Evolutionary conservation across 768 basidiomycete genomes (phyloP), one percentile per base, ranked within the genome.

Genomic region (Leucocoprinus birnbaumii): DNA sequence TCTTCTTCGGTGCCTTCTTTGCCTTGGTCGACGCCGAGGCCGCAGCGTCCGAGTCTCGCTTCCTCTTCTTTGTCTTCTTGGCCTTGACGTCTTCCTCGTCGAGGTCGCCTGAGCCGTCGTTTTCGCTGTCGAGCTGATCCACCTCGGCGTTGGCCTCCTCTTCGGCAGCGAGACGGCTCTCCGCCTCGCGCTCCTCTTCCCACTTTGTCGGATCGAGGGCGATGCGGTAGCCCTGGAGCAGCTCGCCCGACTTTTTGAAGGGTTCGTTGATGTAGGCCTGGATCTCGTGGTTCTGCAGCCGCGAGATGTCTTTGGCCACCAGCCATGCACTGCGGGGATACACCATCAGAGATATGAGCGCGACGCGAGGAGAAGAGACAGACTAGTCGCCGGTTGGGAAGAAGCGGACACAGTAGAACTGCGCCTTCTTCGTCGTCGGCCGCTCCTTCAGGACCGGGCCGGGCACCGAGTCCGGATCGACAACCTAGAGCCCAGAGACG

Each of bases 331-430:
- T 98, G 60, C 7, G 18, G 24, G 60, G 34, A 50, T n/a, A 48
- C 4, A 38, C 11, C 9, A n/a, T 44, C 56, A 52, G 26, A 34
- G 43, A 2, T 24, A 65, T 16, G 27, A 13, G 55, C 45, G 26
- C 26, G 21, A 19, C 10, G 43, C 4, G n/a, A 18, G 34, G 38
- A 38, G 27, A 49, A 50, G 24, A 50, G 51, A 85, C 96, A 69
- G 64, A 98, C 97, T 86, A 91, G 72, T 98, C 96, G 49, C 91
- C 94, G 25, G 81, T 82, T 3, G 97, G 94, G 81, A 97, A 98
- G 81, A 95, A 99, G 60, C 87, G 78, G 27, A 83, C 72, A 51
- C 78, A 80, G 71, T 90, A 87, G 61, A 84, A 87, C 11, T 73
- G 75, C 9, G 80, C 74, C 71, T 90, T 94, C 71, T 87, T 89